Conservation (phyloP, 257 asterid species). For the Fraxinus pennsylvanica region DNA sequence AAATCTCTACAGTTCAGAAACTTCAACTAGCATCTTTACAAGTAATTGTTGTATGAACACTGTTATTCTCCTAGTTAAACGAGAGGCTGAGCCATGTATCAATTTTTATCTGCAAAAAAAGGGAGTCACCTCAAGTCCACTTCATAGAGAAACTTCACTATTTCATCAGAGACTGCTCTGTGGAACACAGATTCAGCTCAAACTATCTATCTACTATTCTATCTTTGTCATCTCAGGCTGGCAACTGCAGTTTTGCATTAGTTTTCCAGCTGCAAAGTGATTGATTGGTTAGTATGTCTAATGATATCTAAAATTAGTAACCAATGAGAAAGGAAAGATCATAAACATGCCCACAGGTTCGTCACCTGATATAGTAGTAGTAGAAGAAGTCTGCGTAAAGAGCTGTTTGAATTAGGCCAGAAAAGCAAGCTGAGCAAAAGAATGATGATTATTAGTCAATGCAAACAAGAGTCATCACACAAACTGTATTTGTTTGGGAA, state of each 20-base stretch:
- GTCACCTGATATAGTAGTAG: constrained; percentile 86
- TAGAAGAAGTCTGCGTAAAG: constrained; percentile 96
- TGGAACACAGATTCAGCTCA: constrained; percentile 6
- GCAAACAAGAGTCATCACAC: constrained; percentile 10
- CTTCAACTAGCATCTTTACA: constrained; percentile 27
- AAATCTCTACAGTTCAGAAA: background rate
- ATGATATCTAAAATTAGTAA: background rate
- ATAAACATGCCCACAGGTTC: constrained; percentile 16
- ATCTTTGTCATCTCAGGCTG: constrained; percentile 51
- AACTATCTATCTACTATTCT: constrained; percentile 5
- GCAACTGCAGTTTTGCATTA: constrained; percentile 70
- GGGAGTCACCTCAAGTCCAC: constrained; percentile 12
- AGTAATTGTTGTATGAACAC: constrained; percentile 12
- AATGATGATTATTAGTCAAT: constrained; percentile 13
- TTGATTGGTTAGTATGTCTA: constrained; percentile 7
- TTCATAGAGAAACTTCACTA: constrained; percentile 28
- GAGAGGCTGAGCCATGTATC: constrained; percentile 14
- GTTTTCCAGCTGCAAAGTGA: constrained; percentile 71
- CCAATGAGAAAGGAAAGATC: background rate
- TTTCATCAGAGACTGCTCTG: constrained; percentile 12
- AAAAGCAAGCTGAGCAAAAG: constrained; percentile 57
- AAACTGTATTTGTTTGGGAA: background rate
- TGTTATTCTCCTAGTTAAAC: constrained; percentile 8
- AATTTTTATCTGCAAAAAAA: constrained; percentile 9
- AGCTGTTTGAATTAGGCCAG: constrained; percentile 85